Base-by-base conservation (phyloP, 768 basidiomycete species). In the Pleurotus citrinopileatus region DNA sequence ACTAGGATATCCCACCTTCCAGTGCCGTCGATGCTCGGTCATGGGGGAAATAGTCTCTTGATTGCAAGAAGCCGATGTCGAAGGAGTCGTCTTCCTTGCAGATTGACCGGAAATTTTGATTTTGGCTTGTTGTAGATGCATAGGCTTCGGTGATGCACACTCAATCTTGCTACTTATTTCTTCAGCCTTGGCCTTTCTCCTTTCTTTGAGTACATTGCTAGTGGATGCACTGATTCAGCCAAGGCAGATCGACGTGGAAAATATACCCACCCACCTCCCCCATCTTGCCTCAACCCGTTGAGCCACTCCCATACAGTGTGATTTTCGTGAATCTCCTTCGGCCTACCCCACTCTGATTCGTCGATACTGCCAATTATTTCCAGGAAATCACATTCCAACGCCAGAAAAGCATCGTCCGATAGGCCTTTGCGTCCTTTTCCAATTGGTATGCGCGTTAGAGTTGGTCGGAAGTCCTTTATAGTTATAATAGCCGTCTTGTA, bases 221-320 rank as follows among this genome's bases (percentile, higher is more conserved):
- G 26, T 26, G 45, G 44, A 12, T 27, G 12, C 13, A 53, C 34
- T 55, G 26, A 13, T 48, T 45, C 28, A 22, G 46, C 52, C 37
- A 42, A 0, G 25, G 46, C 47, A 34, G 27, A 40, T 42, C 0
- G n/a, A 22, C 53, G 46, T 22, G 6, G 10, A 58, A 55, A 53
- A 10, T 19, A 38, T 45, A 73, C 81, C 67, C 63, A 87, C 86
- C 84, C 84, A 57, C 73, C 81, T 42, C 84, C 83, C 29, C 83
- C 85, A 32, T 75, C 72, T 42, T 74, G 65, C 51, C 73, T 75
- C 44, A 88, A 66, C n/a, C 82, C 85, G 6, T 74, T 61, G 15
- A 75, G 67, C 87, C 87, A 89, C 45, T 69, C 65, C 3, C 59
- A 60, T 20, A 89, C 60, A 25, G 76, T 70, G 4, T 54, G 44